Conservation (phyloP, 805 yeast genomes). For the Starmerella sirachaensis region DNA sequence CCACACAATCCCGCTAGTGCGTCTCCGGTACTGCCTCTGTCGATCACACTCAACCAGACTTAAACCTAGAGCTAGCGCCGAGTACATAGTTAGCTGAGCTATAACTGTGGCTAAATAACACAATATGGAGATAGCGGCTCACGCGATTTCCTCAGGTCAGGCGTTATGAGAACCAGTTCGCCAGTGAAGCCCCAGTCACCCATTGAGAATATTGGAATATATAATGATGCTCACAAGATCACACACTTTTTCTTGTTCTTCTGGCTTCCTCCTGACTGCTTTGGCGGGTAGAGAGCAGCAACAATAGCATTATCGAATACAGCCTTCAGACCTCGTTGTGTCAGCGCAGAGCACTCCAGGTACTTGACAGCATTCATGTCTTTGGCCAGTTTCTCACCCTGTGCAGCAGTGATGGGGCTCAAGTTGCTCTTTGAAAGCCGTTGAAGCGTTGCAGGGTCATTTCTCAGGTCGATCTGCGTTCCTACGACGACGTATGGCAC, state of each 20-base stretch:
- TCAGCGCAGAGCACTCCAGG: slow-evolving; percentile 94
- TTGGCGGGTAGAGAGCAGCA: slow-evolving; percentile 96
- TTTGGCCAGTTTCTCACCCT: slow-evolving; percentile 86
- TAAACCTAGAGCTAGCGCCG: too few relatives aligned
- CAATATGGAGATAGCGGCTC: too few relatives aligned
- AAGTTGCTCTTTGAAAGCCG: slow-evolving; percentile 83
- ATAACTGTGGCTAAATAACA: too few relatives aligned
- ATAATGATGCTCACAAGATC: slow-evolving; percentile 41
- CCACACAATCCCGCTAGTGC: too few relatives aligned
- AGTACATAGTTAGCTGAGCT: too few relatives aligned
- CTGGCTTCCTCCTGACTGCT: slow-evolving; percentile 47
- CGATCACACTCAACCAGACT: too few relatives aligned
- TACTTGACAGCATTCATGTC: slow-evolving; percentile 92
- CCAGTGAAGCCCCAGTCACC: neutral
- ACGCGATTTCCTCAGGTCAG: too few relatives aligned
- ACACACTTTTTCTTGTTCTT: slow-evolving; percentile 55
- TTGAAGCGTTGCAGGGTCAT: slow-evolving; percentile 81
- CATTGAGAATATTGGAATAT: too few relatives aligned
- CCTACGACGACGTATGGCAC: slow-evolving; percentile 96
- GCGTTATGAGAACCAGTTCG: too few relatives aligned
- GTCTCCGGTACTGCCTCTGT: too few relatives aligned
- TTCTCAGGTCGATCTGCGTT: slow-evolving; percentile 89
- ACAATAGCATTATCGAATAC: slow-evolving; percentile 98
- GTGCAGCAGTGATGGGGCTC: slow-evolving; percentile 71
- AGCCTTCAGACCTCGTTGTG: slow-evolving; percentile 91